Percentiles rank a stretch among this genome's conserved stretches.
Evolutionary conservation across 2,329 filamentous ascomycete species (phyloP).

Genomic region (Orbilia brochopaga): DNA sequence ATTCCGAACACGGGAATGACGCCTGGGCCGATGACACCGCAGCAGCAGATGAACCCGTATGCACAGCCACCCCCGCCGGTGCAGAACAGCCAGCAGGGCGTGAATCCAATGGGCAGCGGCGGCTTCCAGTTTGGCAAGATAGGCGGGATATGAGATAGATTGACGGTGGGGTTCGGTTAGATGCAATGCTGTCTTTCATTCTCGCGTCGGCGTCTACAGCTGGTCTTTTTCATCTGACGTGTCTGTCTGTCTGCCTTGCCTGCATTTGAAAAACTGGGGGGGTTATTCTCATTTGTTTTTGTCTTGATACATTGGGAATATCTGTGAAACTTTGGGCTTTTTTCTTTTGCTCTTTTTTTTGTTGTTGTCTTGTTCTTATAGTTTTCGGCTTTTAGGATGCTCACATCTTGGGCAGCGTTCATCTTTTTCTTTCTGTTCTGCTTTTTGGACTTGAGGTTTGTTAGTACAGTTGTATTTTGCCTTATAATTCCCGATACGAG

Average conservation of each 20-base stretch:
- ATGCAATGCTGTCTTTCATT: constrained; percentile 7
- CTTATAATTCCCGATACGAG: constrained; percentile 30
- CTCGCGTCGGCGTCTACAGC: neutral
- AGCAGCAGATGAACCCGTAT: constrained; percentile 50
- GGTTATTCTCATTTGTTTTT: constrained; percentile 1
- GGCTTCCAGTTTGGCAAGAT: constrained; percentile 51
- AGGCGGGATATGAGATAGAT: constrained; percentile 42
- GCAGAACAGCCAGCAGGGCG: constrained; percentile 47
- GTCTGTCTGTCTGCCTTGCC: neutral
- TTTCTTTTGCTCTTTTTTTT: constrained; percentile 1
- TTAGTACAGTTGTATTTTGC: neutral
- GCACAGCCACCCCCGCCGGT: constrained; percentile 21
- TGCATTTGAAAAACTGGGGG: constrained; percentile 8
- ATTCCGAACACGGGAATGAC: constrained; percentile 44
- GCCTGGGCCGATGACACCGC: constrained; percentile 48
- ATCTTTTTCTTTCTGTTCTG: constrained; percentile 35
- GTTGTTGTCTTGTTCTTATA: constrained; percentile 34
- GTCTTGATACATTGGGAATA: neutral
- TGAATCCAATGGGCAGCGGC: constrained; percentile 48
- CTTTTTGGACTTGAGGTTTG: constrained; percentile 45
- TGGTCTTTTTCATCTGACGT: constrained; percentile 11
- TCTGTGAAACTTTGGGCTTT: too few species aligned
- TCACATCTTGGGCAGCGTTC: constrained; percentile 28
- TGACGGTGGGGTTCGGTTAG: constrained; percentile 7
- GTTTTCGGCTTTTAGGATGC: constrained; percentile 4